Base-by-base conservation (phyloP, 805 yeast genomes). In the Starmerella roubikii region DNA sequence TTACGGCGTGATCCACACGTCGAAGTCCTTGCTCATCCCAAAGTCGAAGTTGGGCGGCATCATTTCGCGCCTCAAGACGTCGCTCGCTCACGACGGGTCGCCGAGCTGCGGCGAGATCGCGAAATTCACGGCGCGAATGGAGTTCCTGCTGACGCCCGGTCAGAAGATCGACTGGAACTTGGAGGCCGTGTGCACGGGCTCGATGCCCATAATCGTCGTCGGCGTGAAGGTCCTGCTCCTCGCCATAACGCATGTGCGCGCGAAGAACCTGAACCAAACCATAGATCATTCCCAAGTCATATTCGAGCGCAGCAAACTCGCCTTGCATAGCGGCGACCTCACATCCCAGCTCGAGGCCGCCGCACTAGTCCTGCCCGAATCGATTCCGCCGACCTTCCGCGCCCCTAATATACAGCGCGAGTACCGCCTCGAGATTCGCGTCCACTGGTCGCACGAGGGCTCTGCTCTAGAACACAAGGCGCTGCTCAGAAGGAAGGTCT, bases 381-480 rank as follows among this genome's bases (percentile, higher is more conserved):
- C 61, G 30, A 56, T 70, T 3, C 58, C 74, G 2, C 80, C 82
- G 2, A 55, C 69, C 16, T 77, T 78, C 53, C 55, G 52, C 20
- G 66, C 75, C 4, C 74, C 81, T 49, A 75, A 74, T 49, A 63
- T 77, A 18, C 51, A 59, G 10, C 60, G 79, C 28, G 46, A 42
- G n/a, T 72, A 73, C 49, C 45, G 49, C 4, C 38, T 71, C 30
- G 54, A 49, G 28, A 49, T 69, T 11, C 29, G 37, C 12, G 32
- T 52, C 30, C 42, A 46, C 35, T 52, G 50, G 46, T 37, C 39
- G 15, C 55, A 52, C 41, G 49, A 47, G 16, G 43, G 46, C 4
- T 47, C 51, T 6, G 32, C 30, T 4, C 40, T 45, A 2, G 38
- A 29, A 11, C 55, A 52, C 40, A 41, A 45, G 24, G 47, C 49